Evolutionary conservation across 2,329 filamentous ascomycete species (phyloP), one percentile per base, ranked within the genome.

Genomic region (Sporothrix brasiliensis): DNA sequence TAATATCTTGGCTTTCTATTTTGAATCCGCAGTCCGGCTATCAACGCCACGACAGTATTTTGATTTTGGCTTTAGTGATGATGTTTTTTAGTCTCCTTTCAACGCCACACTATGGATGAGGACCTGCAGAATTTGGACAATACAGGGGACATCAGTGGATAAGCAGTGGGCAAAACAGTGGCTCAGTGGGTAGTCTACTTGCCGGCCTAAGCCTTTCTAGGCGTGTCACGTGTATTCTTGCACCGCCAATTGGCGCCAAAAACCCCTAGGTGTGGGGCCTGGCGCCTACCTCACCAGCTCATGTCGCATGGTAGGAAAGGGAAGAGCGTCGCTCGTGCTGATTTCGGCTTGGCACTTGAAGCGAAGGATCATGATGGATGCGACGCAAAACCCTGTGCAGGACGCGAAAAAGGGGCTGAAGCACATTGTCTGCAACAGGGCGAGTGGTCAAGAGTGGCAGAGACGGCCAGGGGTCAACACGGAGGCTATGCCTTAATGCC

Each of bases 341-440:
- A 41, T 44, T 61, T 61, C 34, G 56, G 56, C 34, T 61, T 61
- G 56, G 56, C 34, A 61, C 9, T 9, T 16, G 34, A 61, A 61
- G 34, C 56, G 34, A 61, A 61, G 56, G 56, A 61, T 61, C 56
- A 44, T 41, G 56, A 44, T 44, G 9, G 34, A 61, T 41, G 44
- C 56, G n/a, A 61, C 56, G 34, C n/a, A 41, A 49, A 34, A 13
- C 27, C 34, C 56, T 10, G 44, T 44, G 56, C 56, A 61, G 56
- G 56, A 44, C 44, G 24, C 56, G 44, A 61, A 34, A 44, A n/a
- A 61, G 56, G 56, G 56, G 56, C 56, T 61, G 34, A 61, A 39
- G 56, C 56, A 61, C 19, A 24, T 21, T 21, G 34, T 21, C 7
- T 39, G 34, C n/a, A 21, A 21, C 21, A 49, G 14, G 14, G 13